phyloP scores from a whole-genome alignment of 495 filamentous ascomycete species.

The Amniculicola lignicola region DNA sequence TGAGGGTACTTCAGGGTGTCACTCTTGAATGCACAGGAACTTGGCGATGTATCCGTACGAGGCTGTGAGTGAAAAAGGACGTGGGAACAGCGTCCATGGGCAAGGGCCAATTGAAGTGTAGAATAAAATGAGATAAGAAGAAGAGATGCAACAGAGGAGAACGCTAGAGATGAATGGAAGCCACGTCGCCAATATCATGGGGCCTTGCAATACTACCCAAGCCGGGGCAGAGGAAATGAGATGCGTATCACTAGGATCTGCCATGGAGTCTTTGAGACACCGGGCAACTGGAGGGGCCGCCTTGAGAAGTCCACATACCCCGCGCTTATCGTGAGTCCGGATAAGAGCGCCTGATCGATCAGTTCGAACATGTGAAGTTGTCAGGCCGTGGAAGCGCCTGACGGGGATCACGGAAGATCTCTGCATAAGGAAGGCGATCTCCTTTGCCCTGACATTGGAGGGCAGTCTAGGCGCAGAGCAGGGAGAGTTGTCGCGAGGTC shows the following conservation, averaged over 20 bases:
- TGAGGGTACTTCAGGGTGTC: too few relatives aligned
- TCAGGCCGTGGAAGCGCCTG: slow-evolving; percentile 18
- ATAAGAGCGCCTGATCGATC: slow-evolving; percentile 12
- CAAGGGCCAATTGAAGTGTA: neutral
- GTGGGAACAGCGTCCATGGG: neutral
- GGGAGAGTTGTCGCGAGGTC: slow-evolving; percentile 85
- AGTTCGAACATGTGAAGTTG: slow-evolving; percentile 9
- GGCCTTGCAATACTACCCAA: slow-evolving; percentile 29
- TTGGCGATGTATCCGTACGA: neutral
- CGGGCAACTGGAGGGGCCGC: neutral
- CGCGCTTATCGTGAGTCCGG: slow-evolving; percentile 13
- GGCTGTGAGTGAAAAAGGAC: neutral
- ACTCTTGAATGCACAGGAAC: neutral
- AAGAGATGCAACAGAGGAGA: slow-evolving; percentile 24
- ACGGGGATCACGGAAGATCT: neutral
- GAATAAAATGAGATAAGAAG: slow-evolving; percentile 11
- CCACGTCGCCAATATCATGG: slow-evolving; percentile 5
- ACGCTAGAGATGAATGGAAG: slow-evolving; percentile 4
- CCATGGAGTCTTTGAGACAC: too few relatives aligned
- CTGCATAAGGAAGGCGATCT: slow-evolving; percentile 9
- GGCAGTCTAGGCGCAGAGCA: neutral
- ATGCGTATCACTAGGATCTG: slow-evolving; percentile 7
- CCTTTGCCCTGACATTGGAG: neutral
- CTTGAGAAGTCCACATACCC: slow-evolving; percentile 3
- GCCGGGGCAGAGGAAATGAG: slow-evolving; percentile 21